phyloP scores from a whole-genome alignment of 352 stramenopile genomes.

The Globisporangium nagaii region DNA sequence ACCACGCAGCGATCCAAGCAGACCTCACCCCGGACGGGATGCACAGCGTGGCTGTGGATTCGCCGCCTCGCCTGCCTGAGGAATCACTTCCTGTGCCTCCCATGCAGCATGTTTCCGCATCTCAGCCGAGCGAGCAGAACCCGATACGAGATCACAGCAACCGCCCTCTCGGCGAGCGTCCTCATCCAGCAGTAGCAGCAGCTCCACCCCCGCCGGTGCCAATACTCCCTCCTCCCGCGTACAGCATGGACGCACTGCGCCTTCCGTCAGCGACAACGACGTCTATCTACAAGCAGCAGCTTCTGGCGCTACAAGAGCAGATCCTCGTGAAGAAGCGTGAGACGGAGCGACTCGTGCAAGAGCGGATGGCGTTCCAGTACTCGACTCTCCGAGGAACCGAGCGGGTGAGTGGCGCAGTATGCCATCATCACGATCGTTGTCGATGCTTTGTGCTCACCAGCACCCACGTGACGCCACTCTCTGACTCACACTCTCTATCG shows the following conservation, averaged over 20 bases:
- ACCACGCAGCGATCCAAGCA: conserved; percentile 63
- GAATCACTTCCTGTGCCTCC: neutral
- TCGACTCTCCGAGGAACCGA: conserved; percentile 49
- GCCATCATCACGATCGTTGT: too few species aligned
- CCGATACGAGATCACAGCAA: neutral
- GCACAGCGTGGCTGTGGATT: conserved; percentile 21
- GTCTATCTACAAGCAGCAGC: conserved; percentile 67
- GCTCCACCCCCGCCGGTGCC: neutral
- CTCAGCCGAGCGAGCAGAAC: neutral
- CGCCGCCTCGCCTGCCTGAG: neutral
- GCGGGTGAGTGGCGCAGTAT: conserved; percentile 39
- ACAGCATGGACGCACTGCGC: conserved; percentile 31
- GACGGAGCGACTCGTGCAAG: conserved; percentile 51
- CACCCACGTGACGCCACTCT: neutral
- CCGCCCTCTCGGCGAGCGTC: neutral
- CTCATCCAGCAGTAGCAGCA: neutral
- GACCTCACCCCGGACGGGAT: conserved; percentile 57
- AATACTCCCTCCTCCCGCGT: conserved; percentile 6
- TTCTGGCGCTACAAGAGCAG: conserved; percentile 50
- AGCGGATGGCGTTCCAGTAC: conserved; percentile 57
- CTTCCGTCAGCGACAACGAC: conserved; percentile 27
- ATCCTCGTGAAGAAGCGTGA: conserved; percentile 66
- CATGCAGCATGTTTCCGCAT: neutral
- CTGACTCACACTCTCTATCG: conserved; percentile 1
- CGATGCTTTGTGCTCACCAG: neutral